Evolutionary conservation across 768 basidiomycete genomes (phyloP), one percentile per base, ranked within the genome.

Genomic region (Lactifluus echinatus): DNA sequence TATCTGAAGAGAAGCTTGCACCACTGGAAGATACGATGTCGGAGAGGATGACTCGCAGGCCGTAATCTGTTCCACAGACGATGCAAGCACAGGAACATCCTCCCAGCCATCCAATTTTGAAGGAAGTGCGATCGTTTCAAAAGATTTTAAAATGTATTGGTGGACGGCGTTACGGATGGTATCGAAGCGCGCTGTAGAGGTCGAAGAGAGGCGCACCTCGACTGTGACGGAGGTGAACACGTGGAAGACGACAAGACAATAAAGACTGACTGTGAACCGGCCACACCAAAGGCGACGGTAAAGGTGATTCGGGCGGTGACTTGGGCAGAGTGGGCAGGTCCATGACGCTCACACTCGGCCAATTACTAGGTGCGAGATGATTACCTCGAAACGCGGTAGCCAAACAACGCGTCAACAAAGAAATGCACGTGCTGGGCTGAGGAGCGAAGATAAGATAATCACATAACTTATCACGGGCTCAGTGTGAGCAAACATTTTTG

Each of bases 41-140:
- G 81, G 76, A 69, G 80, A 85, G 49, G 83, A 67, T 2, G 81
- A 82, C 68, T 87, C 94, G 8, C 85, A 83, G 10, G 86, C 82
- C 7, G 75, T 71, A 53, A 97, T 87, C 47, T 76, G 77, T 56
- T 95, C 89, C 39, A 96, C 84, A 40, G 89, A 83, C 29, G 82
- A 74, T 0, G 76, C 76, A 10, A 98, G 78, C 44, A 86, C 79
- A 11, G 82, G 77, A 24, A 87, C 75, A 33, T 83, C 82, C 59
- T 89, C 79, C 91, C 92, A 96, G 21, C 90, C 92, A 39, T 78
- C 74, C 5, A 95, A 72, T 15, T 75, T 76, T 6, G 85, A 87
- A 7, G 89, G 85, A 17, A 90, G 74, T 44, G 79, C 76, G 33
- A 95, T 76, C 19, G 82, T 78, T 47, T 84, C 79, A 53, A 84